phyloP scores from a whole-genome alignment of 805 yeast species.

The Metschnikowia lachancei region DNA sequence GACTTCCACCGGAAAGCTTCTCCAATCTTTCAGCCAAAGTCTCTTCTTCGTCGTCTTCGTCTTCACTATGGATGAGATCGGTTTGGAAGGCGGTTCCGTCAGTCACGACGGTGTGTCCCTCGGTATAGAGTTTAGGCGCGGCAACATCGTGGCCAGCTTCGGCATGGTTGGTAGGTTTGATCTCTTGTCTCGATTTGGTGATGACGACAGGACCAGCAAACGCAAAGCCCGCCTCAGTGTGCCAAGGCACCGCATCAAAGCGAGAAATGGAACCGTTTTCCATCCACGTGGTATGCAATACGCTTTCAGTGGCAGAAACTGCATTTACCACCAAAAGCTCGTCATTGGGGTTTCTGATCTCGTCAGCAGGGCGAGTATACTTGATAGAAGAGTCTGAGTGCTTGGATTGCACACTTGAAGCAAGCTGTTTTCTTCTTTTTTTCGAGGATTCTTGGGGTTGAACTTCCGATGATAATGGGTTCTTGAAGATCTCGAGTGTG shows the following conservation, averaged over 20 bases:
- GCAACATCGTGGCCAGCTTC: constrained; percentile 51
- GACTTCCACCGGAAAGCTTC: constrained; percentile 27
- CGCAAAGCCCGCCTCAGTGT: constrained; percentile 27
- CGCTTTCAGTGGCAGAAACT: constrained; percentile 21
- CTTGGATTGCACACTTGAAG: constrained; percentile 45
- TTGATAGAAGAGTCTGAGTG: constrained; percentile 46
- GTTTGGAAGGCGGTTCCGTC: constrained; percentile 59
- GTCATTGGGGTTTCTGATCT: constrained; percentile 32
- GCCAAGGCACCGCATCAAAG: constrained; percentile 57
- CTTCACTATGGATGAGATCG: constrained; percentile 50
- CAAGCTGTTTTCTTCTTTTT: constrained; percentile 46
- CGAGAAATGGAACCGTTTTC: constrained; percentile 57
- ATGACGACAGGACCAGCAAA: constrained; percentile 27
- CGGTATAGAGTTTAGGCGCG: constrained; percentile 55
- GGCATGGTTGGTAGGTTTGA: constrained; percentile 41
- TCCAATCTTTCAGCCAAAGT: constrained; percentile 56
- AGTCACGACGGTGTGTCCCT: constrained; percentile 57
- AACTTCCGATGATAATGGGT: constrained; percentile 45
- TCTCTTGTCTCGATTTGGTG: constrained; percentile 40
- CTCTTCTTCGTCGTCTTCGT: constrained; percentile 43
- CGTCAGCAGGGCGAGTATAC: constrained; percentile 46
- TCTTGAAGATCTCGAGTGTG: constrained; percentile 62
- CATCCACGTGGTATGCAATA: constrained; percentile 47
- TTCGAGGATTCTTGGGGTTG: constrained; percentile 24
- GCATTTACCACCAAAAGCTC: constrained; percentile 28